Evolutionary conservation across 306 rosid genomes (phyloP).

Genomic region (Hippophae gyantsensis): DNA sequence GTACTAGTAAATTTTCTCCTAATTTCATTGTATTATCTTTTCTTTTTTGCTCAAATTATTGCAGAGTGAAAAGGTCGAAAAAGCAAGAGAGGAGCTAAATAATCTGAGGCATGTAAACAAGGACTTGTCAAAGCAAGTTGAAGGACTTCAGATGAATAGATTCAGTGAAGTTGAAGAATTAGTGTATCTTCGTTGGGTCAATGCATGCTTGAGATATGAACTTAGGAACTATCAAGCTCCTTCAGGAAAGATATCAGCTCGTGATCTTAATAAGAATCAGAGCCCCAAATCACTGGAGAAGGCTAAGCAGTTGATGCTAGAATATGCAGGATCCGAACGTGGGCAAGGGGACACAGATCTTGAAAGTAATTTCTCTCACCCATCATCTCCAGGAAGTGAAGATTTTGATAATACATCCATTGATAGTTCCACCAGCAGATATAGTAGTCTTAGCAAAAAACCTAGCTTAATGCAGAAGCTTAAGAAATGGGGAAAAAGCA

Average conservation of each 20-base stretch:
- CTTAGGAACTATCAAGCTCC: constrained; percentile 67
- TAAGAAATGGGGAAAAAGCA: constrained; percentile 79
- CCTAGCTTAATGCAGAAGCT: constrained; percentile 71
- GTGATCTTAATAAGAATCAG: constrained; percentile 69
- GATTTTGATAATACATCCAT: constrained; percentile 85
- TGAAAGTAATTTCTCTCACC: constrained; percentile 91
- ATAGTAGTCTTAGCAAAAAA: constrained; percentile 63
- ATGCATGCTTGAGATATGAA: constrained; percentile 89
- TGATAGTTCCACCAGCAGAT: constrained; percentile 64
- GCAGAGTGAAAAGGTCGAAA: constrained; percentile 75
- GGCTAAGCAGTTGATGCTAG: constrained; percentile 87
- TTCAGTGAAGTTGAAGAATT: constrained; percentile 96
- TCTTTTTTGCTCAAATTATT: constrained; percentile 14
- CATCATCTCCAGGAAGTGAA: constrained; percentile 98
- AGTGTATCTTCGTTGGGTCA: constrained; percentile 96
- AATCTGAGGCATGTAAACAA: constrained; percentile 69
- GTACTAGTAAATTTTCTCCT: background rate
- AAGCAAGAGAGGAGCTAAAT: constrained; percentile 48
- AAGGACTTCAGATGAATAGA: constrained; percentile 84
- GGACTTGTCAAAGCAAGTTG: constrained; percentile 84
- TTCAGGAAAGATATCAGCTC: constrained; percentile 64
- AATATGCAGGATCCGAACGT: constrained; percentile 89
- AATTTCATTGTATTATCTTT: constrained; percentile 7
- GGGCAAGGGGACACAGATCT: constrained; percentile 93
- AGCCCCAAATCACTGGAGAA: constrained; percentile 86